Evolutionary conservation across 257 asterid genomes (phyloP), one percentile per base, ranked within the genome.

Genomic region (Nemophila menziesii): DNA sequence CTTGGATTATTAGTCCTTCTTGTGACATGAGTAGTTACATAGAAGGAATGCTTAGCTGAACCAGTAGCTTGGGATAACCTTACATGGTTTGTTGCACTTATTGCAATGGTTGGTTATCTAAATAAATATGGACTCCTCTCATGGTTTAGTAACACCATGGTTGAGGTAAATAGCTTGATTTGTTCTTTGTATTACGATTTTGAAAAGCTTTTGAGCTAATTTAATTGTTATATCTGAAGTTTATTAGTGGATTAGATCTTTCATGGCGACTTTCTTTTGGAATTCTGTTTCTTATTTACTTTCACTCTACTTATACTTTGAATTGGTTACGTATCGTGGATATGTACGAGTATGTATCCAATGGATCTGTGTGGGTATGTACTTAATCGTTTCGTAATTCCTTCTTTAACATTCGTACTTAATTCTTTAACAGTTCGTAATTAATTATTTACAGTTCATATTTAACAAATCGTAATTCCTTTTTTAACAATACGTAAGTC

Each of bases 31-130:
- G 98, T 89, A 1, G 96, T 89, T 49, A 78, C 95, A 5, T 89
- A 95, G 96, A 89, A 89, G 61, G 98, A 89, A 68, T 89, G 98
- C 69, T 65, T 89, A 44, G 84, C 93, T 44, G 98, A 89, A 69
- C 62, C 98, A 21, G 98, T 89, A 62, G 98, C 98, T n/a, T 89
- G 98, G 98, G 98, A 89, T 51, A 89, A 95, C 16, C 93, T 89
- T 34, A 89, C 98, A 10, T 89, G 98, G 98, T 84, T 89, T 63
- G 98, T 94, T 43, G 98, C 98, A 11, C 96, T 89, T 24, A 84
- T 89, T 70, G 98, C 98, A 22, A 89, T 89, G 98, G 98, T 95
- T 48, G 96, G 96, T 5, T 80, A 89, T 63, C 81, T 89, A 9
- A 89, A 84, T 77, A 84, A 89, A 78, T 80, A 84, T 49, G 98